phyloP scores from a whole-genome alignment of 2,329 filamentous ascomycete genomes.

The Podosphaera fusca region DNA sequence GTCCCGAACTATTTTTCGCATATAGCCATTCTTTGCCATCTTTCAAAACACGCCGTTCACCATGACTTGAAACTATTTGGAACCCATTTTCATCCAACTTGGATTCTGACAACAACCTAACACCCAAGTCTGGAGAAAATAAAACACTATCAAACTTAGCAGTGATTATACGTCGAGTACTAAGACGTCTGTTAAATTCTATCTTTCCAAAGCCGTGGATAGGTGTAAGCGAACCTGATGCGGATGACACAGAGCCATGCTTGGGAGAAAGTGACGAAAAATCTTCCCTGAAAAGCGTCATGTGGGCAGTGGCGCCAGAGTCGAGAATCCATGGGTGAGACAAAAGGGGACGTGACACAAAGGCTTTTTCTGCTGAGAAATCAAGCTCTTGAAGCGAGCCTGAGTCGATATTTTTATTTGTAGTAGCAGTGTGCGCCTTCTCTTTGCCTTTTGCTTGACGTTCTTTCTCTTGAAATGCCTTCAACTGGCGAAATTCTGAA shows the following conservation, averaged over 20 bases:
- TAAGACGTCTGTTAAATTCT: too few relatives aligned
- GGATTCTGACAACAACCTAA: background rate
- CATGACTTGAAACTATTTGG: background rate
- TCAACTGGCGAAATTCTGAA: constrained; percentile 1
- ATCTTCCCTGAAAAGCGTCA: background rate
- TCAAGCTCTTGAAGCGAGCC: background rate
- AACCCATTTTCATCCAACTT: background rate
- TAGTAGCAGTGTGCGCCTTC: background rate
- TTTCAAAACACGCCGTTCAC: background rate
- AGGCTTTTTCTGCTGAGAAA: background rate
- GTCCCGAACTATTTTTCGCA: background rate
- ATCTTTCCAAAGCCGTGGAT: too few relatives aligned
- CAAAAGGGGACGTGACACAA: background rate
- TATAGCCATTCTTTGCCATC: background rate
- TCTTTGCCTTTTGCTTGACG: background rate
- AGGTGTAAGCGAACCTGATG: too few relatives aligned
- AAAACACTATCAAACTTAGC: background rate
- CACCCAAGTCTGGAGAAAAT: background rate
- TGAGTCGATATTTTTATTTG: background rate
- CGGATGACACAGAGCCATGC: background rate
- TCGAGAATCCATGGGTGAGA: background rate
- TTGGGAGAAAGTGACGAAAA: background rate
- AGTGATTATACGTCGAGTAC: background rate
- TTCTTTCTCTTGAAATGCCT: background rate
- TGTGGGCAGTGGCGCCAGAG: background rate